Base-by-base conservation (phyloP, 2,329 filamentous ascomycete genomes). In the Exophiala bonariae region DNA sequence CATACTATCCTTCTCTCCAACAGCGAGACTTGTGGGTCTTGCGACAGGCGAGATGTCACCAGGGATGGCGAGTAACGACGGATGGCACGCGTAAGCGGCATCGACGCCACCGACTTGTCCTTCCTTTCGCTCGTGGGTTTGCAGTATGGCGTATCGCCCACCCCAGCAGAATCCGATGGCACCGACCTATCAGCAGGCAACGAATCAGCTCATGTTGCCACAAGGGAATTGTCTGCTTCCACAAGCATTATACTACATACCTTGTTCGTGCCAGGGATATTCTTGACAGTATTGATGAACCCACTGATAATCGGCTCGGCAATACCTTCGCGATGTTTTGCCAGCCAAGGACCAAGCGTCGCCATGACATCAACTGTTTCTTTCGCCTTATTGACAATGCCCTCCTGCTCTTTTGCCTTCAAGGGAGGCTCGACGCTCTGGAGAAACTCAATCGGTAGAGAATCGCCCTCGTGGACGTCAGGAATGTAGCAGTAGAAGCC, bases 81-180 rank as follows among this genome's bases (percentile, higher is more conserved):
- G 71, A 59, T 74, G 71, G 42, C 64, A 70, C 1, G 66, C 65
- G 47, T 65, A 67, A 4, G 65, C 68, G 6, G 70, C 71, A 56
- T 74, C 69, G 14, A 71, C 66, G 4, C 63, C 63, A 28, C 62
- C 61, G 14, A 61, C 44, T 20, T 52, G 28, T 20, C 52, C 52
- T n/a, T 55, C 52, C 14, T 47, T 56, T 3, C 58, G 55, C 11
- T 58, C 59, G 41, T 61, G 58, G 23, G 61, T 59, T 17, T 58
- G 49, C 10, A 71, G 55, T 37, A 71, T 65, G 30, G 66, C 65
- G 49, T 72, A 71, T 20, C 67, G 57, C 0, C 63, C 73, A 23
- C 73, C 73, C 62, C 70, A 76, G 64, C 73, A 76, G 59, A 75
- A 76, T 4, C 74, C 74, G 20, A 76, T 64, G 5, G 66, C 69